Evolutionary conservation across 306 rosid species (phyloP).

Genomic region (Astragalus membranaceus): DNA sequence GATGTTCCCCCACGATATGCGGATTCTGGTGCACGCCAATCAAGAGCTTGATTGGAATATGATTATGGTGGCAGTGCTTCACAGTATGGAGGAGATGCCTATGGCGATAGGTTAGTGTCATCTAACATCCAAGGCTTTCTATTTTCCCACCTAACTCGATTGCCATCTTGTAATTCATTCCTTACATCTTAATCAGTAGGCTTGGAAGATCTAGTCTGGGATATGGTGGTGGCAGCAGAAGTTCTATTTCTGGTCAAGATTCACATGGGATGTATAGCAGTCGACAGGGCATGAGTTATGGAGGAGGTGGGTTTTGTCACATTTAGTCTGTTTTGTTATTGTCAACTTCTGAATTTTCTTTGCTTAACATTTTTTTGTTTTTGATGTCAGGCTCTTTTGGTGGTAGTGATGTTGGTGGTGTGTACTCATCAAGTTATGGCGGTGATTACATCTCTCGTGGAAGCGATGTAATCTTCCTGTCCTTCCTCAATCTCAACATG

Average conservation of each 20-base stretch:
- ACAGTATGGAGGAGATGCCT: conserved; percentile 87
- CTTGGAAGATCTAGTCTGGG: conserved; percentile 75
- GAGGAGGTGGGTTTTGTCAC: conserved; percentile 45
- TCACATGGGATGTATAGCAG: conserved; percentile 76
- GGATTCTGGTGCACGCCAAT: conserved; percentile 70
- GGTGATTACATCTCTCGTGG: conserved; percentile 88
- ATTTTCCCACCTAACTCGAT: background rate
- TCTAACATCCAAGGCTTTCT: background rate
- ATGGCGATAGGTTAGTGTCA: conserved; percentile 67
- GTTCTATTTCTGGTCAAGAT: conserved; percentile 66
- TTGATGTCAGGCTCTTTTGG: conserved; percentile 66
- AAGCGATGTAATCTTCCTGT: conserved; percentile 60
- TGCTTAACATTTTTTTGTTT: background rate
- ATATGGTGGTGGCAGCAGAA: conserved; percentile 68
- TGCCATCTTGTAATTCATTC: background rate
- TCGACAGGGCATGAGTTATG: conserved; percentile 57
- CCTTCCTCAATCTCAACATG: background rate
- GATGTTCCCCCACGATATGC: conserved; percentile 79
- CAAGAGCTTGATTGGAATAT: conserved; percentile 85
- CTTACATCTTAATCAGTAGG: conserved; percentile 31
- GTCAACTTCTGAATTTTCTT: background rate
- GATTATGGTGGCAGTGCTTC: conserved; percentile 75
- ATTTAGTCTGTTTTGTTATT: conserved; percentile 5
- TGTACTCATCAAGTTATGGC: conserved; percentile 93
- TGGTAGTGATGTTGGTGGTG: conserved; percentile 66